Percentiles rank a stretch among this genome's conserved stretches.
phyloP scores from a whole-genome alignment of 179 eudicot genomes.

The Beta lomatogona region DNA sequence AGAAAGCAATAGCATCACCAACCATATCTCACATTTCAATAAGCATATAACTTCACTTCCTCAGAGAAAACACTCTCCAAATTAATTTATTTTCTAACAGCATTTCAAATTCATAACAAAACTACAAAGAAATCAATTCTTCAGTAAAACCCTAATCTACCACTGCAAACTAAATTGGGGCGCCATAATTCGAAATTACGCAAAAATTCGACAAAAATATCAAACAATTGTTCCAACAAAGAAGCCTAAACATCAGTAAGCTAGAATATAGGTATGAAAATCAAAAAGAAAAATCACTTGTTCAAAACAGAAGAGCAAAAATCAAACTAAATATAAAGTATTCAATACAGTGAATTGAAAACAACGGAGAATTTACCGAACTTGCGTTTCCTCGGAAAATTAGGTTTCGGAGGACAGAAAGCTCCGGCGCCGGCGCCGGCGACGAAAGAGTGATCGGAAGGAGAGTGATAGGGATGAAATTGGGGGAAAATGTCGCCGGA shows the following conservation, averaged over 20 bases:
- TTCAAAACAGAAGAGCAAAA: not conserved
- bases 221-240: not conserved
- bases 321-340: not conserved
- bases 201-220: not conserved
- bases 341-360: not conserved
- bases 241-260: not conserved
- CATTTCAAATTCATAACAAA: not conserved
- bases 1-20: not conserved
- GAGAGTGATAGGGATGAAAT: not conserved
- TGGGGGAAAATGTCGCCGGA: not conserved
- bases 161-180: not conserved
- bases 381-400: slow-evolving; percentile 23
- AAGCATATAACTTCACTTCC: not conserved
- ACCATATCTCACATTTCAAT: not conserved
- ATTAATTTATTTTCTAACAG: not conserved
- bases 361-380: slow-evolving; percentile 18
- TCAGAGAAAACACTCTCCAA: not conserved
- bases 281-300: not conserved
- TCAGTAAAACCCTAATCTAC: slow-evolving; percentile 5
- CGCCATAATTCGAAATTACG: not conserved
- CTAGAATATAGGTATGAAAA: not conserved
- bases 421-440: not conserved
- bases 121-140: not conserved
- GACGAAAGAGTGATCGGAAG: not conserved
- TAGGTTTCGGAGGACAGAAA: slow-evolving; percentile 14